phyloP scores from a whole-genome alignment of 1,284 basidiomycete species.

The Sparassis latifolia region DNA sequence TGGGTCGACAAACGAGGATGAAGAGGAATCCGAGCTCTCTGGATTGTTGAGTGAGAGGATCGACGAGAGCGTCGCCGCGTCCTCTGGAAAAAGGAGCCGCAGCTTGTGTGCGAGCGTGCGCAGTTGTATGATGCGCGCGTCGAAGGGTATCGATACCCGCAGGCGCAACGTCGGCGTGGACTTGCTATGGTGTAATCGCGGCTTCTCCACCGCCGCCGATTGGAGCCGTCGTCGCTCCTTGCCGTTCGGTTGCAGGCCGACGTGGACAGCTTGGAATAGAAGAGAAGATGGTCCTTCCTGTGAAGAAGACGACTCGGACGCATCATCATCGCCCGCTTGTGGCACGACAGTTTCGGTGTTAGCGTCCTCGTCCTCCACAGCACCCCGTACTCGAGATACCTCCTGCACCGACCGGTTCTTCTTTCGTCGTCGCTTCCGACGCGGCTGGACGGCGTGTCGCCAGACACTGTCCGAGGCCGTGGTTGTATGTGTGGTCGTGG shows the following conservation, averaged over 20 bases:
- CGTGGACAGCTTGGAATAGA: constrained; percentile 30
- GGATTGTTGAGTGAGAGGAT: constrained; percentile 38
- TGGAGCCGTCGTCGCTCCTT: constrained; percentile 21
- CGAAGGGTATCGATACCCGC: constrained; percentile 35
- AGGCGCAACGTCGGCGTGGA: constrained; percentile 35
- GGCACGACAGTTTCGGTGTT: constrained; percentile 10
- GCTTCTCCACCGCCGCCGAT: constrained; percentile 8
- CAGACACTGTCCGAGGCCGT: constrained; percentile 35
- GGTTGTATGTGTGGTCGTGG: constrained; percentile 9
- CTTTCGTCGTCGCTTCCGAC: constrained; percentile 47
- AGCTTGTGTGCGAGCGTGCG: constrained; percentile 50
- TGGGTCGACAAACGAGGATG: constrained; percentile 39
- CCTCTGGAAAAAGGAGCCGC: constrained; percentile 49
- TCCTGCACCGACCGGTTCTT: constrained; percentile 25
- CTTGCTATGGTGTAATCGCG: constrained; percentile 34
- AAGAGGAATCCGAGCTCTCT: constrained; percentile 22
- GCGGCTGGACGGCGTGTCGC: constrained; percentile 30
- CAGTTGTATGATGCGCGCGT: constrained; percentile 45
- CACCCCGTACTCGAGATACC: constrained; percentile 13
- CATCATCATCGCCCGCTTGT: constrained; percentile 19
- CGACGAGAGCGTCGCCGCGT: constrained; percentile 37
- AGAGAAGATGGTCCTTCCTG: constrained; percentile 29
- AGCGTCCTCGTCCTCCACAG: constrained; percentile 15
- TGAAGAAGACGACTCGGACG: constrained; percentile 31
- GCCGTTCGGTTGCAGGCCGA: constrained; percentile 27